Conservation (phyloP, 208 protist species). For the Wallacemonas collosoma region DNA sequence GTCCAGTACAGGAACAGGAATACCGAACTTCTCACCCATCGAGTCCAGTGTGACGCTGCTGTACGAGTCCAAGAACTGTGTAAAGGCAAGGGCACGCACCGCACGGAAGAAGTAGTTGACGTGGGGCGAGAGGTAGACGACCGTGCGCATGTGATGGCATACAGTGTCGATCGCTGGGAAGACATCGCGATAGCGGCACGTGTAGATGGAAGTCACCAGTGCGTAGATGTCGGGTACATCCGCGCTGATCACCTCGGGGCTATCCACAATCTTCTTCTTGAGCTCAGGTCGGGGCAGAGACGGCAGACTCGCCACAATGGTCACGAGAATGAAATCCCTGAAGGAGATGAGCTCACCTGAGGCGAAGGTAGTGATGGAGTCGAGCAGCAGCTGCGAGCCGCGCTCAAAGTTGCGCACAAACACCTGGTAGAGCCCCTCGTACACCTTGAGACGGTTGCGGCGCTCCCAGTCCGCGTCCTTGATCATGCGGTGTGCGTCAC, state of each 20-base stretch:
- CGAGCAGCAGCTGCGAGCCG: constrained; percentile 94
- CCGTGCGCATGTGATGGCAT: constrained; percentile 85
- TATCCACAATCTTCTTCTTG: constrained; percentile 90
- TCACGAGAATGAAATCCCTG: constrained; percentile 95
- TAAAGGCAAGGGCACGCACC: constrained; percentile 96
- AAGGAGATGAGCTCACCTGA: constrained; percentile 95
- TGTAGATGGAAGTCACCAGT: constrained; percentile 93
- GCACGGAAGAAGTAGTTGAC: constrained; percentile 97
- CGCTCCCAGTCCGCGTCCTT: constrained; percentile 99
- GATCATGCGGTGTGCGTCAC: constrained; percentile 93
- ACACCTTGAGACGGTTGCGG: constrained; percentile 98
- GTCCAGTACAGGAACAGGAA: constrained; percentile 87
- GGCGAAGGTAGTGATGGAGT: constrained; percentile 98
- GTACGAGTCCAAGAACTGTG: constrained; percentile 99
- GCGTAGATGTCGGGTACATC: constrained; percentile 89
- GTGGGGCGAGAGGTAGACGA: constrained; percentile 94
- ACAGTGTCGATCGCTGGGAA: constrained; percentile 92
- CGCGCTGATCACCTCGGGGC: constrained; percentile 91
- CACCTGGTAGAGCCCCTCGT: constrained; percentile 96
- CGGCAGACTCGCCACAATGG: constrained; percentile 89
- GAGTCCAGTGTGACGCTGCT: constrained; percentile 95
- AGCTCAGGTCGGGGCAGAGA: constrained; percentile 90
- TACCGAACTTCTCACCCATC: constrained; percentile 96
- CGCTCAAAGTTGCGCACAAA: constrained; percentile 95
- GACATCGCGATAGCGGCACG: constrained; percentile 95